Percentiles rank a stretch among this genome's conserved stretches.
phyloP scores from a whole-genome alignment of 2,329 filamentous ascomycete genomes.

The Pyrenophora teres region DNA sequence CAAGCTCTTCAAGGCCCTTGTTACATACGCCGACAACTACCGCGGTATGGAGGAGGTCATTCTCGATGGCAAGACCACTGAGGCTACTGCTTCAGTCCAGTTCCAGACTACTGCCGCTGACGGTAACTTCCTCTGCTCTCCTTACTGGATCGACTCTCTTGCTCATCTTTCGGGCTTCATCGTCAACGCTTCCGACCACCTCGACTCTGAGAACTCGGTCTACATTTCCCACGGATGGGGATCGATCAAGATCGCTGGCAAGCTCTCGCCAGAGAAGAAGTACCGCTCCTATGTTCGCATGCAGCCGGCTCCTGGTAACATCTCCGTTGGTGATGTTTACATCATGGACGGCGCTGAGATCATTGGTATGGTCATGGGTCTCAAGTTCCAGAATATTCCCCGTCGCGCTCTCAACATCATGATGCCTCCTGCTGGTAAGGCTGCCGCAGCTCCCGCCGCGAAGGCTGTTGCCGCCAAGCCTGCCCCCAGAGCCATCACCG shows the following conservation, averaged over 20 bases:
- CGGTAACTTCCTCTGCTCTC: constrained; percentile 62
- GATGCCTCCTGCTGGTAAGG: constrained; percentile 62
- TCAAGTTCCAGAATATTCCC: constrained; percentile 71
- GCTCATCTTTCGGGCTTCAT: constrained; percentile 64
- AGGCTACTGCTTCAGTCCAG: constrained; percentile 59
- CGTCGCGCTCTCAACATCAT: constrained; percentile 69
- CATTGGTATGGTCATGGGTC: constrained; percentile 62
- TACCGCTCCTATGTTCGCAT: constrained; percentile 67
- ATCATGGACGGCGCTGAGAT: constrained; percentile 64
- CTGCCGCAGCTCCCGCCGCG: constrained; percentile 43
- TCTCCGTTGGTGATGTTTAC: constrained; percentile 64
- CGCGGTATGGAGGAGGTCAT: constrained; percentile 64
- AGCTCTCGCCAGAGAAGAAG: constrained; percentile 56
- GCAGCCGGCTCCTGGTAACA: constrained; percentile 60
- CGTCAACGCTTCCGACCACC: constrained; percentile 63
- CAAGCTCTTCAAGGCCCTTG: constrained; percentile 68
- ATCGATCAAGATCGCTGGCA: constrained; percentile 61
- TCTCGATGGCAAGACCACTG: constrained; percentile 59
- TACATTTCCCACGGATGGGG: constrained; percentile 68
- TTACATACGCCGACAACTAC: constrained; percentile 62
- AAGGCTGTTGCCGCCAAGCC: constrained; percentile 45
- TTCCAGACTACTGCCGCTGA: constrained; percentile 60
- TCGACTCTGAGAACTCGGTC: constrained; percentile 63
- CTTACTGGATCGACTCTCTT: constrained; percentile 64
- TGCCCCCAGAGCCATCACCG: constrained; percentile 40